These are phyloP conservation scores for Prunus yedoensis DNA, from an alignment of 331 rosid species.

Conservation along the genomic window DNA sequence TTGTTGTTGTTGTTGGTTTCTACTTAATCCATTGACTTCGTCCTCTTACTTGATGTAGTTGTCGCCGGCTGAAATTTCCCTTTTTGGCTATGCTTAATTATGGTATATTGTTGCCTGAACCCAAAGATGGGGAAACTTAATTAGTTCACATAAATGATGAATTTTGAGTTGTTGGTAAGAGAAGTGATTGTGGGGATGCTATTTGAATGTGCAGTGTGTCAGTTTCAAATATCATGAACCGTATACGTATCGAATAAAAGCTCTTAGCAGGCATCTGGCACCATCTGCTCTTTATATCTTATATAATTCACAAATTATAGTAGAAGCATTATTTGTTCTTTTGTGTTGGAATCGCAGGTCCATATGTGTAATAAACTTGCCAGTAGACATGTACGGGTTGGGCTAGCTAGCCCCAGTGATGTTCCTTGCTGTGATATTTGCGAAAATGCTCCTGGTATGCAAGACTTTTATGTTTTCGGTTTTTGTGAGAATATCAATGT, in stretches of 20 bases:
- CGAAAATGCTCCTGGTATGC: slow-evolving; percentile 71
- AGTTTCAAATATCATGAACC: not conserved
- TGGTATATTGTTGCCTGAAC: not conserved
- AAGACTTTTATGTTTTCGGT: slow-evolving; percentile 5
- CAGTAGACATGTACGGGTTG: slow-evolving; percentile 66
- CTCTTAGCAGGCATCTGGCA: not conserved
- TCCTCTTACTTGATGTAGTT: not conserved
- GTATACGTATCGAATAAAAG: not conserved
- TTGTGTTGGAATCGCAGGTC: slow-evolving; percentile 44
- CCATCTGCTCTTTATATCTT: not conserved
- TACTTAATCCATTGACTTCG: not conserved
- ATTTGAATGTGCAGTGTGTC: not conserved
- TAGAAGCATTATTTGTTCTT: not conserved
- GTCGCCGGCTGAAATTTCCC: not conserved
- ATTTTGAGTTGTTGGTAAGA: not conserved
- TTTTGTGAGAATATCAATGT: not conserved
- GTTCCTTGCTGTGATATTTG: slow-evolving; percentile 75
- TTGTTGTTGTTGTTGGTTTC: not conserved
- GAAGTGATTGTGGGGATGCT: not conserved
- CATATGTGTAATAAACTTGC: slow-evolving; percentile 75
- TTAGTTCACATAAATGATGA: not conserved
- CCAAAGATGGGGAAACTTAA: slow-evolving; percentile 7
- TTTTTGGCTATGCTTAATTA: not conserved
- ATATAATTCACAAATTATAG: not conserved
- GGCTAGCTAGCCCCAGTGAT: slow-evolving; percentile 61